phyloP scores from a whole-genome alignment of 768 basidiomycete genomes.

The Sarcomyxa edulis region DNA sequence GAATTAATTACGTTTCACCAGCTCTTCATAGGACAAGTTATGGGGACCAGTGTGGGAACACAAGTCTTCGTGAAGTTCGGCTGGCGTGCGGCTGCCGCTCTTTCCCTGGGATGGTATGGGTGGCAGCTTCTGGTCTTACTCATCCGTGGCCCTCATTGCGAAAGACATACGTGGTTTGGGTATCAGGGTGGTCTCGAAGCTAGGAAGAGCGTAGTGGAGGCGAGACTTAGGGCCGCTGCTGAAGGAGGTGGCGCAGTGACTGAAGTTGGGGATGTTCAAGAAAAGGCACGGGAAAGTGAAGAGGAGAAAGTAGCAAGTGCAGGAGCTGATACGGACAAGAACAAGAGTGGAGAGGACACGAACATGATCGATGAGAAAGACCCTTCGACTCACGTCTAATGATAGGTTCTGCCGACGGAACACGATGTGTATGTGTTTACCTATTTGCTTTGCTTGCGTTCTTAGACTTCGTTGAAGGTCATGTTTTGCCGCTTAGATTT shows the following conservation, averaged over 20 bases:
- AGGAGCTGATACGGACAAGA: too few relatives aligned
- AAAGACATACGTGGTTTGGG: slow-evolving; percentile 56
- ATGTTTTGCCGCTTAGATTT: too few relatives aligned
- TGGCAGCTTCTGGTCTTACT: slow-evolving; percentile 54
- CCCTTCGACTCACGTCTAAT: too few relatives aligned
- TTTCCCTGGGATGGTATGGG: slow-evolving; percentile 55
- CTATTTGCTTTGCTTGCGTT: too few relatives aligned
- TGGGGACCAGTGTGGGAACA: slow-evolving; percentile 74
- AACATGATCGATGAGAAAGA: too few relatives aligned
- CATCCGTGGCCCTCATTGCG: slow-evolving; percentile 63
- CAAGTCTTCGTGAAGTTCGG: slow-evolving; percentile 64
- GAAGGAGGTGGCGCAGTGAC: neutral
- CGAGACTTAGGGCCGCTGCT: neutral
- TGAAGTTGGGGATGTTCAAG: too few relatives aligned
- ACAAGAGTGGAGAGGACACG: too few relatives aligned
- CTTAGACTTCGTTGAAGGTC: too few relatives aligned
- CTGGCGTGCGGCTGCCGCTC: slow-evolving; percentile 61
- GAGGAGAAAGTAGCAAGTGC: too few relatives aligned
- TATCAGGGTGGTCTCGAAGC: slow-evolving; percentile 52
- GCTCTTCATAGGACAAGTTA: slow-evolving; percentile 78
- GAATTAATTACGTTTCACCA: slow-evolving; percentile 10
- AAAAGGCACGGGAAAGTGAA: too few relatives aligned
- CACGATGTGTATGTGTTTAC: too few relatives aligned
- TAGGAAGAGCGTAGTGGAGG: slow-evolving; percentile 31
- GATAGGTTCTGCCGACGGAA: too few relatives aligned